A percentile compares a stretch with the other conserved stretches of the same genome.
These are phyloP conservation scores for Phytophthora pseudosyringae DNA, from an alignment of 352 stramenopile genomes.

Conservation along the genomic window DNA sequence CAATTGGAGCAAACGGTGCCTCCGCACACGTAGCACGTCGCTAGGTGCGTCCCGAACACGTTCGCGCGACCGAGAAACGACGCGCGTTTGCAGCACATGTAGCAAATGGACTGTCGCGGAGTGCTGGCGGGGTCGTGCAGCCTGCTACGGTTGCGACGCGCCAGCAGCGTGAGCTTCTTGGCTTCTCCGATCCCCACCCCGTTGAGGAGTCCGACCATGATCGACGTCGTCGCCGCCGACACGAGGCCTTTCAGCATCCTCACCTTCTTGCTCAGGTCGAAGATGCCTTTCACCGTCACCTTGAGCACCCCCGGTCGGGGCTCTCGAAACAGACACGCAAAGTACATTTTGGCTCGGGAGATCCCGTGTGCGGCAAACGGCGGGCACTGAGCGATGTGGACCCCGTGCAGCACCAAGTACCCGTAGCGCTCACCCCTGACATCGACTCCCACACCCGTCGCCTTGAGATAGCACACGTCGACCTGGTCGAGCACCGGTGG, in stretches of 20 bases:
- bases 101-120: slow-evolving; percentile 23
- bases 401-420: slow-evolving; percentile 53
- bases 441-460: slow-evolving; percentile 44
- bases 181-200: slow-evolving; percentile 47
- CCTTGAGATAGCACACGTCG: slow-evolving; percentile 53
- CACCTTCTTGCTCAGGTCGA: slow-evolving; percentile 48
- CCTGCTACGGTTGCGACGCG: slow-evolving; percentile 14
- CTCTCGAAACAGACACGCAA: slow-evolving; percentile 51
- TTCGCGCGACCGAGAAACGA: slow-evolving; percentile 30
- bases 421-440: slow-evolving; percentile 38
- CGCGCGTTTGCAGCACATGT: slow-evolving; percentile 20
- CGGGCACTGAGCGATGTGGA: slow-evolving; percentile 44
- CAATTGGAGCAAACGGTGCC: slow-evolving; percentile 52
- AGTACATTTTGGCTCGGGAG: slow-evolving; percentile 43
- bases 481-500: slow-evolving; percentile 32
- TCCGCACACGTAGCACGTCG: slow-evolving; percentile 51
- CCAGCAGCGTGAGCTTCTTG: slow-evolving; percentile 59
- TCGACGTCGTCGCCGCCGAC: slow-evolving; percentile 33
- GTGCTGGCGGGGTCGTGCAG: slow-evolving; percentile 11
- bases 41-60: slow-evolving; percentile 27
- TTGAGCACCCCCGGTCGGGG: slow-evolving; percentile 31
- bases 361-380: slow-evolving; percentile 41
- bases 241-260: slow-evolving; percentile 27
- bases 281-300: slow-evolving; percentile 49
- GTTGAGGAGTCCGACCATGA: slow-evolving; percentile 51